Evolutionary conservation across 2,329 filamentous ascomycete genomes (phyloP).

Genomic region (Alternaria rosae): DNA sequence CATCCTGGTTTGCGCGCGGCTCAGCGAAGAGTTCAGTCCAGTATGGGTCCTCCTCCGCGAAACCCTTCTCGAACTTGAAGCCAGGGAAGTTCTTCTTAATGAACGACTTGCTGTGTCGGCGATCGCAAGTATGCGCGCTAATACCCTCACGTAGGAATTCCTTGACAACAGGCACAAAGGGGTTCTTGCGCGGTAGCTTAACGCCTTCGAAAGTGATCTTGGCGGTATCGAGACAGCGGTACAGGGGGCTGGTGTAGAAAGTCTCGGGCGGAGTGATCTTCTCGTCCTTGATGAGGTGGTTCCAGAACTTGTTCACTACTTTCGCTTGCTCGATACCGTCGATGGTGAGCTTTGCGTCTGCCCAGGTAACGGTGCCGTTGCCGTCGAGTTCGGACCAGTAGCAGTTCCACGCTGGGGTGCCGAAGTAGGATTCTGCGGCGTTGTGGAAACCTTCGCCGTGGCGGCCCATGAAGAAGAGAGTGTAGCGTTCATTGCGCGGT

Average conservation of each 20-base stretch:
- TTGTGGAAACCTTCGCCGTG: conserved; percentile 75
- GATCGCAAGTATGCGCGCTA: conserved; percentile 73
- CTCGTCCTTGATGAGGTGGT: conserved; percentile 56
- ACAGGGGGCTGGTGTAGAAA: conserved; percentile 71
- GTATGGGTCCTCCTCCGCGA: conserved; percentile 65
- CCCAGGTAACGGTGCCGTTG: conserved; percentile 69
- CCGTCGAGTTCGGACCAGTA: conserved; percentile 72
- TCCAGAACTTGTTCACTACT: conserved; percentile 68
- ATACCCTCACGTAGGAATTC: conserved; percentile 72
- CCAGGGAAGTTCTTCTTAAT: conserved; percentile 62
- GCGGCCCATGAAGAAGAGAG: conserved; percentile 72
- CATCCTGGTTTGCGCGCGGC: conserved; percentile 59
- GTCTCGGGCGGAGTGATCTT: conserved; percentile 67
- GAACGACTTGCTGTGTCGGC: conserved; percentile 62
- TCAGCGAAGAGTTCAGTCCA: conserved; percentile 61
- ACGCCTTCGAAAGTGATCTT: conserved; percentile 67
- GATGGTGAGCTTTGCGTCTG: conserved; percentile 68
- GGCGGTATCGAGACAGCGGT: conserved; percentile 69
- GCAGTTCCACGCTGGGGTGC: conserved; percentile 73
- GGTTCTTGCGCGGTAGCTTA: conserved; percentile 57
- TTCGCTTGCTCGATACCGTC: conserved; percentile 65
- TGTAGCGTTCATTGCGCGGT: conserved; percentile 63
- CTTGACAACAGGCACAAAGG: conserved; percentile 68
- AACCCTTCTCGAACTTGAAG: conserved; percentile 67
- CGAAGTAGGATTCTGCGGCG: conserved; percentile 70